Percentiles rank a stretch among this genome's conserved stretches.
These are phyloP conservation scores for Xylariaceae sp. DNA, from an alignment of 2,329 filamentous ascomycete genomes.

Conservation along the genomic window DNA sequence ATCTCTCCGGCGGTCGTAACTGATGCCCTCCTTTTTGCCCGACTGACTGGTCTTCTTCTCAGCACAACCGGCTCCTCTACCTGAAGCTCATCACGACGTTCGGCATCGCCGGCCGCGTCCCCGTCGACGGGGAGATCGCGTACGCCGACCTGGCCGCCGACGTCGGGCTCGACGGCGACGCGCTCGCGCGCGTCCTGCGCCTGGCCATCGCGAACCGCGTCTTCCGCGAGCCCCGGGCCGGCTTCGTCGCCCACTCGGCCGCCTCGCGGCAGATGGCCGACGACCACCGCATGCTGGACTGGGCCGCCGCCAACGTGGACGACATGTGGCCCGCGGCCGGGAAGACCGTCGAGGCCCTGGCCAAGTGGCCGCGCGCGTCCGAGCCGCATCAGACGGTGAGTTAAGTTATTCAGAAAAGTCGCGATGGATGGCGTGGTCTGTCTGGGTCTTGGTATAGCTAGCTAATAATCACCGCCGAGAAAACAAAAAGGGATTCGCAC, in stretches of 20 bases:
- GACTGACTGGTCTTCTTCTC: no score
- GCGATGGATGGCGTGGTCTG: no score
- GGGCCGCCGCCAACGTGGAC: slow-evolving; percentile 14
- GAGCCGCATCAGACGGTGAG: slow-evolving; percentile 34
- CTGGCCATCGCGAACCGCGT: slow-evolving; percentile 18
- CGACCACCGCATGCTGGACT: slow-evolving; percentile 39
- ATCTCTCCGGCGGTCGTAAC: not conserved
- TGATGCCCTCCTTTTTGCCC: no score
- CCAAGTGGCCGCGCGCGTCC: slow-evolving; percentile 30
- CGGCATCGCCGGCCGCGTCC: slow-evolving; percentile 17
- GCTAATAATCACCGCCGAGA: no score
- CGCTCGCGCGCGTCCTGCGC: slow-evolving; percentile 5
- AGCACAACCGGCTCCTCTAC: slow-evolving; percentile 14
- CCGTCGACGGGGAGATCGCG: not conserved
- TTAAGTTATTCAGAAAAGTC: not conserved
- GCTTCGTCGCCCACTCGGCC: slow-evolving; percentile 14
- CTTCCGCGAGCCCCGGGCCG: slow-evolving; percentile 21
- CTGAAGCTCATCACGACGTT: slow-evolving; percentile 24
- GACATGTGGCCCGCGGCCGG: slow-evolving; percentile 9
- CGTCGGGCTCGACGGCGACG: not conserved
- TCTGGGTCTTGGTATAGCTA: no score
- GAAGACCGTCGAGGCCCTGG: slow-evolving; percentile 6
- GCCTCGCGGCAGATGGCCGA: slow-evolving; percentile 13
- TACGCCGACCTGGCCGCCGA: not conserved
- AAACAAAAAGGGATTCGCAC: slow-evolving; percentile 40